phyloP scores from a whole-genome alignment of 2,329 filamentous ascomycete species.

The Ophiostoma ulmi region DNA sequence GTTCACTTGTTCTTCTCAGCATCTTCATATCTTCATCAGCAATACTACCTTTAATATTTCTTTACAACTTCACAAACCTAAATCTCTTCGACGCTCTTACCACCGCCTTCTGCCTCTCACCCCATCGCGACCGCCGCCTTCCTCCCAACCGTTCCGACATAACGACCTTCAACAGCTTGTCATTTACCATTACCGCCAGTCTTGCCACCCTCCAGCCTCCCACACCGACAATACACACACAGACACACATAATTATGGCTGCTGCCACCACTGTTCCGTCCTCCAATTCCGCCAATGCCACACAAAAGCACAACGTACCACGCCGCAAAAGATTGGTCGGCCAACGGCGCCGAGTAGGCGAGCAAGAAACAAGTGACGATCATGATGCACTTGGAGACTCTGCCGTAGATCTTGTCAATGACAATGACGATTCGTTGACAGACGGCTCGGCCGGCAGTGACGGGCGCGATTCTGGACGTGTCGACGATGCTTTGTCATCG shows the following conservation, averaged over 20 bases:
- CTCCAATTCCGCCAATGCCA: conserved; percentile 18
- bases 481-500: conserved; percentile 50
- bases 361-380: conserved; percentile 62
- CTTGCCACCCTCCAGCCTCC: background rate
- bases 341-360: conserved; percentile 62
- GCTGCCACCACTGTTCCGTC: conserved; percentile 20
- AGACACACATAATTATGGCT: conserved; percentile 22
- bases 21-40: background rate
- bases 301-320: conserved; percentile 31
- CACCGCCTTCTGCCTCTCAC: background rate
- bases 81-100: background rate
- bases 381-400: conserved; percentile 43
- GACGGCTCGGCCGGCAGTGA: conserved; percentile 60
- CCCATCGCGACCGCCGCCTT: background rate
- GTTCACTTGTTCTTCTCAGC: background rate
- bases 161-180: background rate
- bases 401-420: conserved; percentile 51
- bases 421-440: conserved; percentile 62
- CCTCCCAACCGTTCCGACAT: background rate
- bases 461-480: conserved; percentile 55
- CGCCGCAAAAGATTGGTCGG: conserved; percentile 62
- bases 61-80: background rate
- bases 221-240: background rate
- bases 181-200: background rate
- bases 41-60: background rate